Evolutionary conservation across 1,284 basidiomycete species (phyloP).

Genomic region (Heliocybe sulcata): DNA sequence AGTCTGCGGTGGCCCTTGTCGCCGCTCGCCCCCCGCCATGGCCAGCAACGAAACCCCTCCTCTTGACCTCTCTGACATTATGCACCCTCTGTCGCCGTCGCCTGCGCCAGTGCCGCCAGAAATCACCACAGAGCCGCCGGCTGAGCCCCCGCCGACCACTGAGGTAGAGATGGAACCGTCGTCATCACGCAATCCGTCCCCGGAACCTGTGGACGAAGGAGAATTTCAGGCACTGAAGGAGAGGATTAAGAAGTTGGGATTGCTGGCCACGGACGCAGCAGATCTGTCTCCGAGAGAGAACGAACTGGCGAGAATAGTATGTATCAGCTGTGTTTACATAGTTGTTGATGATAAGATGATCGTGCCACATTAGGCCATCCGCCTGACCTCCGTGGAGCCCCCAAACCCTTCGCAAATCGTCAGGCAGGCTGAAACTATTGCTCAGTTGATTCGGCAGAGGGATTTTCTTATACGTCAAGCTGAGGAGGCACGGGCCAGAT

Average conservation of each 20-base stretch:
- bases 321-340: conserved; percentile 11
- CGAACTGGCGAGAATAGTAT: conserved; percentile 55
- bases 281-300: conserved; percentile 29
- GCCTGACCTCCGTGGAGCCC: conserved; percentile 33
- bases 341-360: conserved; percentile 6
- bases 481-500: conserved; percentile 48
- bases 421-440: conserved; percentile 55
- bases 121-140: conserved; percentile 5
- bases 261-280: conserved; percentile 11
- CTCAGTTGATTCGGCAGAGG: conserved; percentile 45
- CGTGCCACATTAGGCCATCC: conserved; percentile 34
- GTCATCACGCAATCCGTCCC: conserved; percentile 14
- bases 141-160: not conserved
- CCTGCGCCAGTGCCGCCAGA: conserved; percentile 24
- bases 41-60: conserved; percentile 25
- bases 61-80: conserved; percentile 32
- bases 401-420: conserved; percentile 40
- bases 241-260: conserved; percentile 17
- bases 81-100: conserved; percentile 32
- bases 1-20: not conserved
- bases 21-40: not conserved
- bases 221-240: conserved; percentile 25
- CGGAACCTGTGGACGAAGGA: conserved; percentile 22
- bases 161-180: not conserved
- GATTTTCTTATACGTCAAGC: conserved; percentile 43